These are phyloP conservation scores for Leccinum idahoense DNA, from an alignment of 1,284 basidiomycete genomes.

Conservation along the genomic window DNA sequence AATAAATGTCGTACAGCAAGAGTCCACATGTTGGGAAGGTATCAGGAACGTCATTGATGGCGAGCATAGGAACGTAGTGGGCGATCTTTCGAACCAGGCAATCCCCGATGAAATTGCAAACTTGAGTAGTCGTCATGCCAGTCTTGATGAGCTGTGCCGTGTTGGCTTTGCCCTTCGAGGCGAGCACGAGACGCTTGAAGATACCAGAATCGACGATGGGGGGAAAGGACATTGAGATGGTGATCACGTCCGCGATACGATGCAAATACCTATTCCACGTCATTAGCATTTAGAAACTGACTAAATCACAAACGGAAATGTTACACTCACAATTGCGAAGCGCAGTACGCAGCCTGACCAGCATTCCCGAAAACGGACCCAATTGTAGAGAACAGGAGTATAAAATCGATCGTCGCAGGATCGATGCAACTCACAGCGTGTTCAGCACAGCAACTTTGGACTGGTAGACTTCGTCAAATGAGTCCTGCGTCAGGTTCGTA, in stretches of 20 bases:
- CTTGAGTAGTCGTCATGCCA: conserved; percentile 29
- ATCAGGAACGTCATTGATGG: conserved; percentile 21
- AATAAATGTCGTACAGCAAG: too few relatives aligned
- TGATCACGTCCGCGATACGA: conserved; percentile 23
- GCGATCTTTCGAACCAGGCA: conserved; percentile 25
- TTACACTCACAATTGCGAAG: conserved; percentile 23
- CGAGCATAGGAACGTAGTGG: conserved; percentile 30
- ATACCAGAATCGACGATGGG: conserved; percentile 31
- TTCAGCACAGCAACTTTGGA: conserved; percentile 29
- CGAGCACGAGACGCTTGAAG: conserved; percentile 27
- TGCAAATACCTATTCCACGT: conserved; percentile 23
- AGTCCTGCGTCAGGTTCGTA: conserved; percentile 29
- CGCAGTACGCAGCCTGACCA: conserved; percentile 30
- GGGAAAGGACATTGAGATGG: conserved; percentile 31
- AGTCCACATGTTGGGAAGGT: conserved; percentile 25
- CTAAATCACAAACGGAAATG: neutral
- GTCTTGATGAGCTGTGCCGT: conserved; percentile 27
- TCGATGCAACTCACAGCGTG: conserved; percentile 22
- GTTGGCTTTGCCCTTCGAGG: conserved; percentile 26
- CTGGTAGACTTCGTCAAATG: conserved; percentile 28
- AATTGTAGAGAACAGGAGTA: conserved; percentile 30
- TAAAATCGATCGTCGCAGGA: conserved; percentile 26
- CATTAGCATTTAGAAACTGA: conserved; percentile 2
- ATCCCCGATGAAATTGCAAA: conserved; percentile 30
- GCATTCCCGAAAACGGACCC: conserved; percentile 32